Percentiles rank a stretch among this genome's conserved stretches.
phyloP scores from a whole-genome alignment of 2,329 filamentous ascomycete genomes.

The Tolypocladium amazonense region DNA sequence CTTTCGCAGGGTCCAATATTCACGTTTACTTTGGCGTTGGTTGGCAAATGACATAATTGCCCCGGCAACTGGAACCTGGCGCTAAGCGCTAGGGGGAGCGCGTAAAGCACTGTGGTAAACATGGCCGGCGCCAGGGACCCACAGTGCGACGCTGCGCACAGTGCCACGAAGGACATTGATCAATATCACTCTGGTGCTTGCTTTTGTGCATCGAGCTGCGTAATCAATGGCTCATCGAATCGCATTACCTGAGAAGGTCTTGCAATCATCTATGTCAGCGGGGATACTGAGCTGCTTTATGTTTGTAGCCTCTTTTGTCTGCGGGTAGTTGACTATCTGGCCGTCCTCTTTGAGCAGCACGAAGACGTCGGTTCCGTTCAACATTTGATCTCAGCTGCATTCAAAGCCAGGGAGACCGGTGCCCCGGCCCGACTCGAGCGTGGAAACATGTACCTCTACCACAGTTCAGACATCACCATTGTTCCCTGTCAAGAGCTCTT shows the following conservation, averaged over 20 bases:
- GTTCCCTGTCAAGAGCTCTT: not conserved
- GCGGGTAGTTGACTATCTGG: not conserved
- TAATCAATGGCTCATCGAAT: no score
- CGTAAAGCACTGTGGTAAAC: not conserved
- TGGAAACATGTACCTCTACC: not conserved
- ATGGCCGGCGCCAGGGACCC: not conserved
- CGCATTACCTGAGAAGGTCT: not conserved
- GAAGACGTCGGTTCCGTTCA: not conserved
- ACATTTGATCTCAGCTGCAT: not conserved
- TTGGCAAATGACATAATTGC: slow-evolving; percentile 16
- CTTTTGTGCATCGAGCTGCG: no score
- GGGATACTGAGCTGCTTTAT: not conserved
- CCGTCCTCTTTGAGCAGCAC: not conserved
- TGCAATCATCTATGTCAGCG: not conserved
- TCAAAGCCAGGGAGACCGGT: not conserved
- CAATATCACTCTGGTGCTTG: no score
- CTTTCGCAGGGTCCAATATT: slow-evolving; percentile 5
- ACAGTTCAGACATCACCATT: not conserved
- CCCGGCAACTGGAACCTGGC: slow-evolving; percentile 12
- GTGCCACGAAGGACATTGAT: not conserved
- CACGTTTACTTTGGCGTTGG: slow-evolving; percentile 7
- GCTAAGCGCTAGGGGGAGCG: not conserved
- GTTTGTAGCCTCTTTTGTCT: not conserved
- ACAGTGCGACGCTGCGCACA: not conserved
- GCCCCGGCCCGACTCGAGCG: not conserved